These are phyloP conservation scores for Hebeloma cylindrosporum DNA, from an alignment of 768 basidiomycete genomes.

Conservation along the genomic window DNA sequence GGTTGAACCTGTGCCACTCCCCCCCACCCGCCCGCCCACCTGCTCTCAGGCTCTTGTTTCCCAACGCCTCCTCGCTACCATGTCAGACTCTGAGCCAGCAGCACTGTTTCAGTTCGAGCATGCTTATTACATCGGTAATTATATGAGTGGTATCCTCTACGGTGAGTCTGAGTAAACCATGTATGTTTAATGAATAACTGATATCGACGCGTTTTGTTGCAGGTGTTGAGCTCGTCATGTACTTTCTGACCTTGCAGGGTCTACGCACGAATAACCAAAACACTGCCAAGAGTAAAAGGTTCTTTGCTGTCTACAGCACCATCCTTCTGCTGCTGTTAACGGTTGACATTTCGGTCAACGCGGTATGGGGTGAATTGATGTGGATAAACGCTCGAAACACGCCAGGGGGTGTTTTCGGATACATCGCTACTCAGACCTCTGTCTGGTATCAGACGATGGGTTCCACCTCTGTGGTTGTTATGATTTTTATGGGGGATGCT, in stretches of 20 bases:
- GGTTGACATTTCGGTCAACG: conserved; percentile 30
- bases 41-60: too few species aligned
- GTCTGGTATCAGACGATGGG: conserved; percentile 34
- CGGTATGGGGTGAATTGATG: conserved; percentile 33
- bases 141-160: conserved; percentile 33
- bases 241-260: conserved; percentile 25
- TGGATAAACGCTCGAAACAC: conserved; percentile 30
- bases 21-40: background rate
- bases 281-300: conserved; percentile 20
- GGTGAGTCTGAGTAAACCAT: conserved; percentile 19
- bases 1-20: conserved; percentile 10
- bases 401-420: conserved; percentile 27
- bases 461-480: conserved; percentile 26
- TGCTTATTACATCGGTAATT: conserved; percentile 31
- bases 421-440: conserved; percentile 25
- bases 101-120: conserved; percentile 27
- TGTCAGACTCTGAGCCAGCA: too few species aligned
- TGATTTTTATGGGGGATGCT: conserved; percentile 34
- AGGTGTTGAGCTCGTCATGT: conserved; percentile 31
- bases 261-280: conserved; percentile 23
- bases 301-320: conserved; percentile 30
- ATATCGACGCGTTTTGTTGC: conserved; percentile 8
- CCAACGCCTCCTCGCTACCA: conserved; percentile 11
- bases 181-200: conserved; percentile 2
- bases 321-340: conserved; percentile 27